phyloP scores from a whole-genome alignment of 495 filamentous ascomycete species.

The Neurospora sp. region DNA sequence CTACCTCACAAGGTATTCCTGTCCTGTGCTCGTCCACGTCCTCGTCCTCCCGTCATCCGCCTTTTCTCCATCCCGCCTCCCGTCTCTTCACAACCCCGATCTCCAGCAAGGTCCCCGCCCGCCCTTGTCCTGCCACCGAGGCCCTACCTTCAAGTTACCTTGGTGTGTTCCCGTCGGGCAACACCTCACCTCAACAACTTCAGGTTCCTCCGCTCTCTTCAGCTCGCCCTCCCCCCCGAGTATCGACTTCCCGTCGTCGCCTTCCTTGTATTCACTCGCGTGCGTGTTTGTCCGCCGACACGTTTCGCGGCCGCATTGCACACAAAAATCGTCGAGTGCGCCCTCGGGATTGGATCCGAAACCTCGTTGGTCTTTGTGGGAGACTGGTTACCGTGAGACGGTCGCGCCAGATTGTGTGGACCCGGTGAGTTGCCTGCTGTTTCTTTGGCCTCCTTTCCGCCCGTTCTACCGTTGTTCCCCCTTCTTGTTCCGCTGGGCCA shows the following conservation, averaged over 20 bases:
- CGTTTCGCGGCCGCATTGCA: conserved; percentile 5
- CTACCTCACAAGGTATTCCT: not conserved
- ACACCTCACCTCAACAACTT: not conserved
- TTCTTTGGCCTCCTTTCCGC: not conserved
- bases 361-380: conserved; percentile 6
- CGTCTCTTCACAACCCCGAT: not conserved
- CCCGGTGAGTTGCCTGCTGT: conserved; percentile 5
- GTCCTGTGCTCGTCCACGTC: not conserved
- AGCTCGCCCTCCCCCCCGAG: not conserved
- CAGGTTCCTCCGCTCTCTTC: not conserved
- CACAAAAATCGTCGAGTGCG: conserved; percentile 2
- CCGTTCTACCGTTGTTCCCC: not conserved
- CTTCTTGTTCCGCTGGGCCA: not conserved
- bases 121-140: not conserved
- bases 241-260: not conserved
- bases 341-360: conserved; percentile 6
- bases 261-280: not conserved
- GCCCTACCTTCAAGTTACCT: not conserved
- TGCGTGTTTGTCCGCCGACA: conserved; percentile 2
- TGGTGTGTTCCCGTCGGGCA: not conserved
- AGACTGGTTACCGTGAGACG: conserved; percentile 1
- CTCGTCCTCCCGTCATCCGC: not conserved
- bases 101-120: not conserved
- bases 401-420: not conserved
- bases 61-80: not conserved